Base-by-base conservation (phyloP, 768 basidiomycete species). In the Tylopilus plumbeoviolaceoides region DNA sequence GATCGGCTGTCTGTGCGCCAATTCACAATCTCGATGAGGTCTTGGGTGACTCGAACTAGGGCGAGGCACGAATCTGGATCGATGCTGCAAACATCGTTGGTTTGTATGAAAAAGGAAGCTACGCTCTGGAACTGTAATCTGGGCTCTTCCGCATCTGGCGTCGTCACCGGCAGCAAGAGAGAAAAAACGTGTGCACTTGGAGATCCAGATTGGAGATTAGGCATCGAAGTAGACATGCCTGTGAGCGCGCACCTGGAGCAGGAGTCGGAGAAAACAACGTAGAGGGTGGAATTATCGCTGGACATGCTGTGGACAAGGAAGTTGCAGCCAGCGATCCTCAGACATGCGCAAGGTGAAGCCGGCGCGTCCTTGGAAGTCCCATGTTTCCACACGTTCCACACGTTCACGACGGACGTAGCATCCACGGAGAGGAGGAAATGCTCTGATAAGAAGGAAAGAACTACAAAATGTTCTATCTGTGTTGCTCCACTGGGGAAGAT, bases 21-120 rank as follows among this genome's bases (percentile, higher is more conserved):
- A 44, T 73, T 59, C 7, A 77, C 28, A 17, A 80, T 40, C 38
- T 72, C 70, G 21, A 80, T 58, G 10, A 48, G 38, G 21, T 58
- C 57, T 6, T 66, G 57, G 9, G 55, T 65, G 0, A 70, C 66
- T 27, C 48, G 36, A 21, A 73, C 66, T 4, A 70, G 64, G 18
- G 72, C 54, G 7, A 72, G 63, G 20, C 65, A 56, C 17, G 61
- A 56, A 4, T 53, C 47, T 4, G 67, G 63, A 17, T 75, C 66
- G 36, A 80, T 65, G 15, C 67, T 21, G 72, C 60, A 7, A 65
- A 61, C 44, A 65, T 2, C 6, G 17, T 30, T 21, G 30, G 30
- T 5, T 2, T 7, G 30, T 30, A 11, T 2, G 30, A 8, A 7
- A 30, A 30, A 30, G 4, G 30, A 2, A 7, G 30, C 30, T 11